Conservation (phyloP, 768 basidiomycete species). For the Mycena maculata region DNA sequence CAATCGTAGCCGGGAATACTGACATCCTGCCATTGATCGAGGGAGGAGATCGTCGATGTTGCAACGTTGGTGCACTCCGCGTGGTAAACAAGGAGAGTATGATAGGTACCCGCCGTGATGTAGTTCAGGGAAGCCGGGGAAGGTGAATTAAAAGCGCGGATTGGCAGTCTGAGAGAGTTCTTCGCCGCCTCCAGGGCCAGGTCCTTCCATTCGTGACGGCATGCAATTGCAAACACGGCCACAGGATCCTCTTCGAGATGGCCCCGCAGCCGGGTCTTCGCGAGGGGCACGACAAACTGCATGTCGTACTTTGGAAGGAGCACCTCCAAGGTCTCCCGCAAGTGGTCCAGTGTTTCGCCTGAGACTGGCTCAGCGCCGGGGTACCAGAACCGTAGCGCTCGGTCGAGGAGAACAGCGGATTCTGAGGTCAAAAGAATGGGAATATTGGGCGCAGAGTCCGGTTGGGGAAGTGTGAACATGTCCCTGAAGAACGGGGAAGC, state of each 20-base stretch:
- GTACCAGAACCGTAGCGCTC: slow-evolving; percentile 19
- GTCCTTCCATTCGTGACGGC: slow-evolving; percentile 19
- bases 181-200: slow-evolving; percentile 6
- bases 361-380: slow-evolving; percentile 7
- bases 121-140: slow-evolving; percentile 4
- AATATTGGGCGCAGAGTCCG: not conserved
- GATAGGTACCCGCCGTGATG: slow-evolving; percentile 4
- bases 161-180: not conserved
- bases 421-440: not conserved
- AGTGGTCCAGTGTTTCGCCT: not conserved
- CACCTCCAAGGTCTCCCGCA: slow-evolving; percentile 1
- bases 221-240: slow-evolving; percentile 10
- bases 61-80: slow-evolving; percentile 11
- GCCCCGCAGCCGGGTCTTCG: slow-evolving; percentile 4
- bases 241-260: slow-evolving; percentile 4
- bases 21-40: not conserved
- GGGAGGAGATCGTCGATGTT: not conserved
- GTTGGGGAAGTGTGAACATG: slow-evolving; percentile 17
- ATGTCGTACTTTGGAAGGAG: slow-evolving; percentile 22
- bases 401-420: not conserved
- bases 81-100: slow-evolving; percentile 15
- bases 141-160: slow-evolving; percentile 8
- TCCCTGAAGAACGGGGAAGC: slow-evolving; percentile 16
- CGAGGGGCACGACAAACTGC: not conserved
- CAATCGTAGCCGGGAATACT: not conserved